Percentiles rank a stretch among this genome's conserved stretches.
Evolutionary conservation across 306 rosid genomes (phyloP).

Genomic region (Vicia villosa): DNA sequence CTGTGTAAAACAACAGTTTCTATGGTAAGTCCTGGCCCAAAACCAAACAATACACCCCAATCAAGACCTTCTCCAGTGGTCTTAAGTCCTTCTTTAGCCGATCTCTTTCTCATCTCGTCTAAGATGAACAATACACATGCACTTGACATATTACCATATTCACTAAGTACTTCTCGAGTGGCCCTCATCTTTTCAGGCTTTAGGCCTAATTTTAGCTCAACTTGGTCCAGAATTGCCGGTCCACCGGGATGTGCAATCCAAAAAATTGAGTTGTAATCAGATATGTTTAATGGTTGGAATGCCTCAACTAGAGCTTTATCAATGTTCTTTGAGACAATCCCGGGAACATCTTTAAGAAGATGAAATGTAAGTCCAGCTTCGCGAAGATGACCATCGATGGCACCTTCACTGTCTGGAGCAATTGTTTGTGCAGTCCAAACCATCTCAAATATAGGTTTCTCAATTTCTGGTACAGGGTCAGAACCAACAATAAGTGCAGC

Average conservation of each 20-base stretch:
- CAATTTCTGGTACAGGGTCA: constrained; percentile 57
- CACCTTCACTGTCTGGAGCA: constrained; percentile 74
- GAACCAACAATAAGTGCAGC: constrained; percentile 64
- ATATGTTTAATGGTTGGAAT: constrained; percentile 31
- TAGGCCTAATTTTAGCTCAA: constrained; percentile 30
- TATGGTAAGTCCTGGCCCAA: constrained; percentile 80
- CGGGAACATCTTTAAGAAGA: constrained; percentile 47
- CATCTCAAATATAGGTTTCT: constrained; percentile 61
- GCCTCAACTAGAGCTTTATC: constrained; percentile 33
- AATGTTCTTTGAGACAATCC: constrained; percentile 45
- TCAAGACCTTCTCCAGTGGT: constrained; percentile 52
- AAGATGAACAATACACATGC: constrained; percentile 77
- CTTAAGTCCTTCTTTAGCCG: constrained; percentile 43
- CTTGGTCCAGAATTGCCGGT: constrained; percentile 40
- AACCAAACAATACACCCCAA: constrained; percentile 78
- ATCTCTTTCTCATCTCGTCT: constrained; percentile 68
- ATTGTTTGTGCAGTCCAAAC: constrained; percentile 73
- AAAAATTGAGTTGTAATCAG: constrained; percentile 45
- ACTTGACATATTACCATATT: constrained; percentile 79
- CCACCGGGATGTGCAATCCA: constrained; percentile 51
- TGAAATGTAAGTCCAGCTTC: constrained; percentile 46
- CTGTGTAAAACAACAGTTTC: constrained; percentile 70
- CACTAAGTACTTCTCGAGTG: constrained; percentile 55
- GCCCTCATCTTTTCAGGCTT: constrained; percentile 43
- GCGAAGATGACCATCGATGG: constrained; percentile 44